Conservation (phyloP, 129 eudicot genomes). For the carrot (Daucus carota) region DH1_v3.0 NC_030383.2:44078001-44078500, state of each 20-base stretch:
- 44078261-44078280: constrained; percentile 33
- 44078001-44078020: too few species aligned
- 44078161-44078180: constrained; percentile 9
- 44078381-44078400: constrained; percentile 61
- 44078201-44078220: constrained; percentile 8
- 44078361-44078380: constrained; percentile 87
- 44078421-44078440: constrained; percentile 83
- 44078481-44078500: constrained; percentile 45
- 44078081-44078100: neutral
- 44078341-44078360: constrained; percentile 98
- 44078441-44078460: constrained; percentile 94
- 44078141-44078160: neutral
- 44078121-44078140: neutral
- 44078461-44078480: constrained; percentile 44
- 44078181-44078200: neutral
- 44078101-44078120: neutral
- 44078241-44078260: constrained; percentile 7
- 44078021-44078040: neutral
- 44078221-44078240: neutral
- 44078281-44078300: constrained; percentile 1
- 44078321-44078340: constrained; percentile 76
- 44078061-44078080: neutral
- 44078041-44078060: neutral
- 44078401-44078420: constrained; percentile 87
- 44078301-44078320: neutral